Base-by-base conservation (phyloP, 352 stramenopile genomes). In the Globisporangium lucens region DNA sequence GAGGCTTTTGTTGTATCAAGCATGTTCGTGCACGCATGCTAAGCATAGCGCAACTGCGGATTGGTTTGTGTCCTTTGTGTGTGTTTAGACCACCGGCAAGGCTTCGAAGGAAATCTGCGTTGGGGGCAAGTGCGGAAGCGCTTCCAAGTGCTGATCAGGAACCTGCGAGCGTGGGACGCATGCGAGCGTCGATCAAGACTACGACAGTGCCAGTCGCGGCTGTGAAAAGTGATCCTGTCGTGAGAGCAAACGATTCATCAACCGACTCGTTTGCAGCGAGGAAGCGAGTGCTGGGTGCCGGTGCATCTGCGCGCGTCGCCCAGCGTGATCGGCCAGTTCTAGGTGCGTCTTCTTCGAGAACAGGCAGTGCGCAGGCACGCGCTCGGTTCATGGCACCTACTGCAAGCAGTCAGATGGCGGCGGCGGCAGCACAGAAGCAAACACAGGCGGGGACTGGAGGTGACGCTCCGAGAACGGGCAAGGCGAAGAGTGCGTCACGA, bases 311-410 rank as follows among this genome's bases (percentile, higher is more conserved):
- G 0, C 29, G 24, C 12, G 55, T 8, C 4, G 9, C 17, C 20
- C 56, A 49, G 5, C 33, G 56, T 33, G 56, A 49, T 9, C 56
- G 33, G 4, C 33, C 56, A 12, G n/a, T 4, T 12, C 4, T 20
- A 46, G 33, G 4, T 24, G 33, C 33, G 17, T 30, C 33, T 17
- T 30, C 38, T 20, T 47, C 59, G 30, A 36, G 56, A 43, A 12
- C 24, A 20, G 1, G 4, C 41, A 41, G 24, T 29, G 58, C 17
- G 6, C 38, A 55, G 33, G 41, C 56, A 2, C 56, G 55, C 33
- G 56, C 64, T 47, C 64, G 56, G 10, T 69, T 69, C 46, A 69
- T 69, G 64, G 64, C 46, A 10, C 47, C 64, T 6, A 69, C 64
- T 10, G 64, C 64, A 24, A 69, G 64, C 43, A 69, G 64, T 27